Evolutionary conservation across 1,139 yeast species (phyloP), one percentile per base, ranked within the genome.

Genomic region (Suhomyces ambrosiae): DNA sequence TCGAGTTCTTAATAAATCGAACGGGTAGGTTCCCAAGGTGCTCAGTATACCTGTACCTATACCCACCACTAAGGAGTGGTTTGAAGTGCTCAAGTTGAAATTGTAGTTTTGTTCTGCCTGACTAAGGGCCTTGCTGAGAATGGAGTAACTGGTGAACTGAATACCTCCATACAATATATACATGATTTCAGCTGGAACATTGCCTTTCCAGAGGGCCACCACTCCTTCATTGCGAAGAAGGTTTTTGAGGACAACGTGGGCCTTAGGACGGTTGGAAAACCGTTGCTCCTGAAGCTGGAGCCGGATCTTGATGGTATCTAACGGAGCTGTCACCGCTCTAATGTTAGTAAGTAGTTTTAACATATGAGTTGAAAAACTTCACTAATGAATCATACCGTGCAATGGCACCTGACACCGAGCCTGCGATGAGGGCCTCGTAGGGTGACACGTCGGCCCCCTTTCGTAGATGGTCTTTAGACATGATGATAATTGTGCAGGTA

Each of bases 301-400:
- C 40, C 97, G 70, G 43, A 92, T 89, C 64, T 92, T 92, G 33
- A 92, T 60, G 4, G 92, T 86, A 56, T 92, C 98, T 37, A 92
- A 61, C 1, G 98, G 98, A 0, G 98, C 95, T 0, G 92, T 84
- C 16, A 83, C 68, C 38, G 82, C 79, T 40, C 94, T 56, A 32
- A 12, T 13, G 45, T 30, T 38, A 35, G 49, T 18, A 8, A 18
- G 21, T n/a, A n/a, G n/a, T n/a, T n/a, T n/a, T n/a, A n/a, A n/a
- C n/a, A n/a, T n/a, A n/a, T n/a, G n/a, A n/a, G n/a, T n/a, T n/a
- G n/a, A n/a, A n/a, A n/a, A n/a, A n/a, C n/a, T n/a, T n/a, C n/a
- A 18, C 5, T 18, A 18, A 18, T 18, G 15, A 34, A 5, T 54
- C 75, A 33, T 56, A 68, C 72, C 80, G 52, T 8, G 86, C 80